Conservation (phyloP, 306 rosid genomes). For the Biancaea sappan region DNA sequence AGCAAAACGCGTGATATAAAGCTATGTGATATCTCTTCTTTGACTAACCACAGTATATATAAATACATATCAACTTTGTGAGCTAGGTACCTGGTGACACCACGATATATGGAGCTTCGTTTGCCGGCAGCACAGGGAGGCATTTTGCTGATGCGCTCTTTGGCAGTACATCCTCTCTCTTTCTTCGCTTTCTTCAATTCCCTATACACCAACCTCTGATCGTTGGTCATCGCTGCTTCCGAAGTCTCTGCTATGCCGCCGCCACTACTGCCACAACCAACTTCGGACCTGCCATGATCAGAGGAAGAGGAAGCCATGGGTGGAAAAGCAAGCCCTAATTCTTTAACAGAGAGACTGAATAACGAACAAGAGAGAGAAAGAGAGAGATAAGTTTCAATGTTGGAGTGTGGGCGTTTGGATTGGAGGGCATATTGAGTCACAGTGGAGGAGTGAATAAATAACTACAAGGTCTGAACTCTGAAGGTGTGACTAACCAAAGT, state of each 20-base stretch:
- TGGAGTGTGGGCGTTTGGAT: conserved; percentile 3
- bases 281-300: conserved; percentile 72
- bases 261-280: conserved; percentile 37
- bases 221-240: conserved; percentile 53
- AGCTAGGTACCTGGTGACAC: conserved; percentile 77
- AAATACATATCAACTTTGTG: too few species aligned
- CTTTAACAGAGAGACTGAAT: conserved; percentile 6
- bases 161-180: conserved; percentile 94
- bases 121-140: conserved; percentile 98
- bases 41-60: too few species aligned
- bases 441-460: conserved; percentile 32
- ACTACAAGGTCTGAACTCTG: background rate
- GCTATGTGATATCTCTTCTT: background rate
- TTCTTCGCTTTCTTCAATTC: conserved; percentile 94
- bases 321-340: conserved; percentile 42
- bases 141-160: conserved; percentile 98
- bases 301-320: conserved; percentile 91
- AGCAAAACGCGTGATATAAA: background rate
- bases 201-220: conserved; percentile 73
- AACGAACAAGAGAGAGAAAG: conserved; percentile 13
- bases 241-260: conserved; percentile 41
- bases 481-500: too few species aligned
- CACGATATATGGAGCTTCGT: conserved; percentile 97
- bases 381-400: background rate
- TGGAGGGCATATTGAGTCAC: conserved; percentile 25